Evolutionary conservation across 2,329 filamentous ascomycete genomes (phyloP).

Genomic region (Fusarium longipes): DNA sequence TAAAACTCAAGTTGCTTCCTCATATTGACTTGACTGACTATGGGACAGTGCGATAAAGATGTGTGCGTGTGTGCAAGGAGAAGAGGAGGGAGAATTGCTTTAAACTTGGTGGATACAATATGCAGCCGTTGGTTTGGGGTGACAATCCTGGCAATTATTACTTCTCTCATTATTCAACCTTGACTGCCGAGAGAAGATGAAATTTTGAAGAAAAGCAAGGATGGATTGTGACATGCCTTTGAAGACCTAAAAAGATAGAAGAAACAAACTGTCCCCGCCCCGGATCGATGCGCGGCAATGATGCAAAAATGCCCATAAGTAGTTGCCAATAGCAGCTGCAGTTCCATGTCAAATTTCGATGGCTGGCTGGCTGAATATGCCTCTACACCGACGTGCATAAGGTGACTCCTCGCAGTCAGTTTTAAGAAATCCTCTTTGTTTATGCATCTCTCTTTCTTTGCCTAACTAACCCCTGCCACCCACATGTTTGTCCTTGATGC

Average conservation of each 20-base stretch:
- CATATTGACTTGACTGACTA: no score
- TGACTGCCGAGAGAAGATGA: constrained; percentile 13
- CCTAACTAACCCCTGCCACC: neutral
- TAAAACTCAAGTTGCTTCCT: constrained; percentile 27
- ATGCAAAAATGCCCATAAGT: constrained; percentile 31
- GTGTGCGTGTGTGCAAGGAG: neutral
- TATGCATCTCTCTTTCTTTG: neutral
- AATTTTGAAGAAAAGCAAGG: constrained; percentile 23
- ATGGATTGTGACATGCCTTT: constrained; percentile 22
- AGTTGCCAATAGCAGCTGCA: constrained; percentile 4
- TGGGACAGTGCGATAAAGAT: constrained; percentile 27
- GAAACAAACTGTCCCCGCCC: constrained; percentile 28
- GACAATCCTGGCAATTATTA: constrained; percentile 12
- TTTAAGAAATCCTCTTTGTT: neutral
- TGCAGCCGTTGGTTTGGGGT: constrained; percentile 21
- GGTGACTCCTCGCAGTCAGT: neutral
- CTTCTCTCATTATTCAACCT: constrained; percentile 2
- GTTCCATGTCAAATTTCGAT: neutral
- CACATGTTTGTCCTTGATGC: constrained; percentile 1
- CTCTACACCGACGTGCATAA: neutral
- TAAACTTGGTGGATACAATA: constrained; percentile 26
- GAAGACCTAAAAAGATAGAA: constrained; percentile 13
- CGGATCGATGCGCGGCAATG: constrained; percentile 16
- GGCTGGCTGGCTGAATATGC: constrained; percentile 27
- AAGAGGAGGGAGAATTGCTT: constrained; percentile 7